These are phyloP conservation scores for Ganoderma sinense DNA, from an alignment of 1,284 basidiomycete genomes.

Conservation along the genomic window DNA sequence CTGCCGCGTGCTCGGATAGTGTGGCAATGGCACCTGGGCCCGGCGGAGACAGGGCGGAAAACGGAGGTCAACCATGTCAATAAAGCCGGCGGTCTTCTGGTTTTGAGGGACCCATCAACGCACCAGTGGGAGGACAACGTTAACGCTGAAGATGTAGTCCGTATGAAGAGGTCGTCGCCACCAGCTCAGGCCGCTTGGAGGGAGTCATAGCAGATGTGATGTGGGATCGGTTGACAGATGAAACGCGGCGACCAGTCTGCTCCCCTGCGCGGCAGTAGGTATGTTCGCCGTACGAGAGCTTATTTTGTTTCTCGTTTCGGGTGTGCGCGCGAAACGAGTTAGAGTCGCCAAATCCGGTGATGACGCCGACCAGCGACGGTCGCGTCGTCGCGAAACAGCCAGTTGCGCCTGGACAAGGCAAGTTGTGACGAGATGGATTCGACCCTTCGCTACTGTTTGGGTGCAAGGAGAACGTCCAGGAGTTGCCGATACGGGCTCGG, in stretches of 20 bases:
- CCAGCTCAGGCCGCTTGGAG: conserved; percentile 2
- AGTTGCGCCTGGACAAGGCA: not conserved
- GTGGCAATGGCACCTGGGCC: conserved; percentile 2
- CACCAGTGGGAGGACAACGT: not conserved
- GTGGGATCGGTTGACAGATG: conserved; percentile 18
- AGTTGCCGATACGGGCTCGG: not conserved
- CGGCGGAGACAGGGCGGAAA: conserved; percentile 31
- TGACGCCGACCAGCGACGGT: not conserved
- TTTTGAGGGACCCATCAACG: not conserved
- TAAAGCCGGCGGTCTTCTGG: not conserved
- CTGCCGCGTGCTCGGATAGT: conserved; percentile 12
- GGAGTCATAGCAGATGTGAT: not conserved
- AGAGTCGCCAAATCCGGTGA: conserved; percentile 5
- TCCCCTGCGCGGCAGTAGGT: not conserved
- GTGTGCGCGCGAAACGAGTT: conserved; percentile 28
- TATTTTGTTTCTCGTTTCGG: conserved; percentile 4
- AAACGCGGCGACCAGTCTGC: conserved; percentile 24
- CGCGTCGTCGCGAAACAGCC: not conserved
- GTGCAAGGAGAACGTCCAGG: not conserved
- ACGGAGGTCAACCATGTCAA: conserved; percentile 16
- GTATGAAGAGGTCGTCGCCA: conserved; percentile 4
- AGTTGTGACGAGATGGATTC: not conserved
- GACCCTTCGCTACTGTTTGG: not conserved
- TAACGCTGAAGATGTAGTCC: not conserved
- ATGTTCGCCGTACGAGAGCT: not conserved